phyloP scores from a whole-genome alignment of 2,329 filamentous ascomycete genomes.

The Ceratocystis variospora region DNA sequence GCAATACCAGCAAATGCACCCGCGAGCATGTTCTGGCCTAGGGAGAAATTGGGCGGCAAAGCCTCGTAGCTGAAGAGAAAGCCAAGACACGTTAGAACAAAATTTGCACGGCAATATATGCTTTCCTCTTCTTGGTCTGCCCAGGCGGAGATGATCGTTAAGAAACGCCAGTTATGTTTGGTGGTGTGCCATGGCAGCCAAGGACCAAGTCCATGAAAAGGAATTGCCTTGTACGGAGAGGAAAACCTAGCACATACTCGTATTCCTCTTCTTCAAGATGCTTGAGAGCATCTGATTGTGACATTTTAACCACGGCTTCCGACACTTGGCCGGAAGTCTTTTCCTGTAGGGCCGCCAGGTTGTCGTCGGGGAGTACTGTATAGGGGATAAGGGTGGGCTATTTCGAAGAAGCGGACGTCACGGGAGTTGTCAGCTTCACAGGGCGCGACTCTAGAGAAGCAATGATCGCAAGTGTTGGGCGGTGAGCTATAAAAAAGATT shows the following conservation, averaged over 20 bases:
- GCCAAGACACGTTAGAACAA: neutral
- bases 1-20: slow-evolving; percentile 95
- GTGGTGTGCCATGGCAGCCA: neutral
- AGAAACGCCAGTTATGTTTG: neutral
- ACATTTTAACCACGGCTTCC: slow-evolving; percentile 55
- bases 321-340: slow-evolving; percentile 48
- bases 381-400: neutral
- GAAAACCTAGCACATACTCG: slow-evolving; percentile 38
- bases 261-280: slow-evolving; percentile 42
- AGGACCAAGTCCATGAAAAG: neutral
- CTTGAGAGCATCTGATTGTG: slow-evolving; percentile 51
- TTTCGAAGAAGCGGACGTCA: slow-evolving; percentile 2
- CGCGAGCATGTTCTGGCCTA: slow-evolving; percentile 87
- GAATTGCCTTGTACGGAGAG: neutral
- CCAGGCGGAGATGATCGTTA: neutral
- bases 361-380: slow-evolving; percentile 27
- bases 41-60: slow-evolving; percentile 84
- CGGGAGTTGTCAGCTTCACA: neutral
- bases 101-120: neutral
- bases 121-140: neutral
- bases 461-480: neutral
- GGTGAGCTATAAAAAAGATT: neutral
- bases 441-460: neutral
- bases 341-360: slow-evolving; percentile 48
- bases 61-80: slow-evolving; percentile 58